Evolutionary conservation across 768 basidiomycete species (phyloP), one percentile per base, ranked within the genome.

Genomic region (Boletus vermiculosoides): DNA sequence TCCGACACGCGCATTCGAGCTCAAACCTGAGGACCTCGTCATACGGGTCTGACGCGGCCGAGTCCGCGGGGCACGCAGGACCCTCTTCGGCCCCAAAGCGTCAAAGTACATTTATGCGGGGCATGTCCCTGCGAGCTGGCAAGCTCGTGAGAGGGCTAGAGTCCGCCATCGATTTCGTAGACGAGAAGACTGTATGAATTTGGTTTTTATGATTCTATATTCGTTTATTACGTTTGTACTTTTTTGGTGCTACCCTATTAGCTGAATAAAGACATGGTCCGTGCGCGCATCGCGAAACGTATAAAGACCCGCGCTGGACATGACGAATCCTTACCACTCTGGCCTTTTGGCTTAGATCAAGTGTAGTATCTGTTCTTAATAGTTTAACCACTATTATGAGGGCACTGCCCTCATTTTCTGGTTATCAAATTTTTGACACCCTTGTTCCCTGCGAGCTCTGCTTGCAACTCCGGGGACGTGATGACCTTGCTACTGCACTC

Each of bases 301-400:
- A 68, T 62, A 68, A 59, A 65, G 23, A 47, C 45, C 16, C 3
- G 0, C 10, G 23, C 2, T 10, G 4, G 39, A 46, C 52, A 0
- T 0, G 7, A 0, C 2, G 33, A 18, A 42, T 64, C 63, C 34
- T 65, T 56, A 62, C 63, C 61, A 66, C 58, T 62, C 61, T 70
- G 80, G 80, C 81, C 82, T 81, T 80, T 81, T 83, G 83, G 49
- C 65, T 84, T 83, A 83, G 83, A 84, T 84, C 83, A 84, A 84
- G 83, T 84, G 83, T 84, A 84, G 83, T 84, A 84, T 84, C 83
- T 84, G 83, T 84, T 83, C 81, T 83, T 82, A 77, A 77, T 77
- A 83, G 79, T 74, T 60, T 72, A 81, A 71, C 79, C 78, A 78
- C 80, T 80, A 79, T 80, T 80, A 81, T 80, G 77, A 70, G 70